These are phyloP conservation scores for Lentinus tigrinus DNA, from an alignment of 768 basidiomycete species.

Conservation along the genomic window DNA sequence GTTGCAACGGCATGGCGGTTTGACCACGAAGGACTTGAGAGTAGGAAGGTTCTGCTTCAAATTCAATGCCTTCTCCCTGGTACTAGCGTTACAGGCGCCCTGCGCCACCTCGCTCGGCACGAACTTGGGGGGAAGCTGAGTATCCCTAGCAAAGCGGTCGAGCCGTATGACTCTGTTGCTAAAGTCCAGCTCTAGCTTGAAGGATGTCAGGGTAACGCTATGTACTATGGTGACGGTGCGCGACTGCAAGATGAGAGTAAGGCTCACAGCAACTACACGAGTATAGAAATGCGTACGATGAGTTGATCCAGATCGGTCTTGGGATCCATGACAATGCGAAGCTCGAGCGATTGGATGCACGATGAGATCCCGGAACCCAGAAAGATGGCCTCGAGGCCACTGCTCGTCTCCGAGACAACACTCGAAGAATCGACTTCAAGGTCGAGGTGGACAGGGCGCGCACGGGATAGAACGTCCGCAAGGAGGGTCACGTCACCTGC, in stretches of 20 bases:
- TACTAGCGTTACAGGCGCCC: too few species aligned
- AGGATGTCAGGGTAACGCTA: not conserved
- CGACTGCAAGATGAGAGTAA: not conserved
- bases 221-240: not conserved
- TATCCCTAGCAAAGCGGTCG: slow-evolving; percentile 38
- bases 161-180: not conserved
- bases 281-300: not conserved
- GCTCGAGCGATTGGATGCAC: not conserved
- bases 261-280: not conserved
- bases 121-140: slow-evolving; percentile 5
- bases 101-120: not conserved
- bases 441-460: not conserved
- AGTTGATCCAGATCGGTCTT: not conserved
- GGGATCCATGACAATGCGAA: not conserved
- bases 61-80: not conserved
- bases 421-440: not conserved
- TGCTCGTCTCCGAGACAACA: not conserved
- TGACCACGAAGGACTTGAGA: too few species aligned
- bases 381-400: too few species aligned
- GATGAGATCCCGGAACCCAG: not conserved
- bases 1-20: not conserved
- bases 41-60: too few species aligned
- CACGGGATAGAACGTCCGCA: not conserved
- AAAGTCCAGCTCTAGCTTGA: not conserved
- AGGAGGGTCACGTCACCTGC: not conserved